Conservation (phyloP, 2,329 filamentous ascomycete species). For the Phyllachora maydis region DNA sequence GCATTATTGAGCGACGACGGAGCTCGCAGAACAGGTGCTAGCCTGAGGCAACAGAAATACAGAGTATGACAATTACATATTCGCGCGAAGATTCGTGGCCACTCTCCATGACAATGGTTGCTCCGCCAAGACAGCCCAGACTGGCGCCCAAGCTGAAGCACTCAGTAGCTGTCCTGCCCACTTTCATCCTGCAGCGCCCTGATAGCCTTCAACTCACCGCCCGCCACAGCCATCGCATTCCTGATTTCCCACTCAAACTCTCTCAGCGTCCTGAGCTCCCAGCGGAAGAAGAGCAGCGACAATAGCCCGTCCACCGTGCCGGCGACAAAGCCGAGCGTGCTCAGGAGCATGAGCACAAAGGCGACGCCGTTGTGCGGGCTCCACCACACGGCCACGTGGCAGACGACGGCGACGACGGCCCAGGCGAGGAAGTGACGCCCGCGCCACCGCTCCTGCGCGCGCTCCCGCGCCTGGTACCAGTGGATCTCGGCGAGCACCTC, state of each 20-base stretch:
- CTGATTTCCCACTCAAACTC: conserved; percentile 90
- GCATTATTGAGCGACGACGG: too few species aligned
- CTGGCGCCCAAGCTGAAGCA: too few species aligned
- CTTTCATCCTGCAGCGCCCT: too few species aligned
- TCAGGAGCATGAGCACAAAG: conserved; percentile 63
- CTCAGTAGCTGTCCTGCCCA: too few species aligned
- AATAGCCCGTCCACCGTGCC: conserved; percentile 74
- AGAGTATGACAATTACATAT: too few species aligned
- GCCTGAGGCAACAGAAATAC: too few species aligned
- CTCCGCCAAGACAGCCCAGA: too few species aligned
- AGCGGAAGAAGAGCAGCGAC: conserved; percentile 67
- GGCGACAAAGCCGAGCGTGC: conserved; percentile 53
- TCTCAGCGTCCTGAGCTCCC: conserved; percentile 60
- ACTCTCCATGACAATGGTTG: too few species aligned
- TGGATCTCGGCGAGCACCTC: conserved; percentile 52
- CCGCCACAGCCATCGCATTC: conserved; percentile 34
- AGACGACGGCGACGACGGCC: conserved; percentile 47
- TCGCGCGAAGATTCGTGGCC: too few species aligned
- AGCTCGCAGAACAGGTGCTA: too few species aligned
- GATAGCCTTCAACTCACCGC: too few species aligned
- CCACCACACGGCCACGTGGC: conserved; percentile 74
- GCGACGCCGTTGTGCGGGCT: conserved; percentile 53
- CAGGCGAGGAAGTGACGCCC: conserved; percentile 53
- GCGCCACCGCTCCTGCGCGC: conserved; percentile 49
- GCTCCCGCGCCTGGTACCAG: conserved; percentile 50